A percentile compares a stretch with the other conserved stretches of the same genome.
These are phyloP conservation scores for Kodamaea fukazawae DNA, from an alignment of 805 yeast genomes.

Conservation along the genomic window DNA sequence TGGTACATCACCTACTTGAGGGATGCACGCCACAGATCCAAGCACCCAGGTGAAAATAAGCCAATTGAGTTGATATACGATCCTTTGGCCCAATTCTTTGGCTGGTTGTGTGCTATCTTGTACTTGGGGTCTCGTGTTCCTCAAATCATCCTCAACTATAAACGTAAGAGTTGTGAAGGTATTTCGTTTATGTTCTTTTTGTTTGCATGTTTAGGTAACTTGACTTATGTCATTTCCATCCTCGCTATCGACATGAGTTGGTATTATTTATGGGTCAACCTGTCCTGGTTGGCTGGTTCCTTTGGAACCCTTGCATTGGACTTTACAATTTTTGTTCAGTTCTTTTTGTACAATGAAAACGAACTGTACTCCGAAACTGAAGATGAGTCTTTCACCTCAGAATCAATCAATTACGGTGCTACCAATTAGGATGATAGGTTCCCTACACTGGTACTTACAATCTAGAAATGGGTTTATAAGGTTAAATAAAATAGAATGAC, in stretches of 20 bases:
- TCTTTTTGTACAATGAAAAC: constrained; percentile 65
- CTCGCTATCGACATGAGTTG: constrained; percentile 68
- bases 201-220: constrained; percentile 92
- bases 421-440: neutral
- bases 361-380: constrained; percentile 22
- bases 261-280: constrained; percentile 72
- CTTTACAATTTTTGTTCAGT: constrained; percentile 79
- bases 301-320: constrained; percentile 84
- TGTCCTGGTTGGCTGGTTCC: constrained; percentile 91
- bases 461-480: too few relatives aligned
- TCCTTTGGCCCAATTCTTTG: constrained; percentile 81
- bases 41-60: constrained; percentile 30
- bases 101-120: constrained; percentile 71
- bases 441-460: too few relatives aligned
- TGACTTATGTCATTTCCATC: constrained; percentile 86
- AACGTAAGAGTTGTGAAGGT: constrained; percentile 92
- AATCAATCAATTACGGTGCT: constrained; percentile 8
- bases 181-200: constrained; percentile 89
- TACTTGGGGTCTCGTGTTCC: constrained; percentile 90
- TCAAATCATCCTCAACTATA: constrained; percentile 79
- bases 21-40: constrained; percentile 34
- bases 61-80: constrained; percentile 58
- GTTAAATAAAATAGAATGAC: too few relatives aligned
- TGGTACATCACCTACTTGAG: constrained; percentile 70
- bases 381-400: constrained; percentile 10